Evolutionary conservation across 2,329 filamentous ascomycete species (phyloP), one percentile per base, ranked within the genome.

Genomic region (Cytospora mali): DNA sequence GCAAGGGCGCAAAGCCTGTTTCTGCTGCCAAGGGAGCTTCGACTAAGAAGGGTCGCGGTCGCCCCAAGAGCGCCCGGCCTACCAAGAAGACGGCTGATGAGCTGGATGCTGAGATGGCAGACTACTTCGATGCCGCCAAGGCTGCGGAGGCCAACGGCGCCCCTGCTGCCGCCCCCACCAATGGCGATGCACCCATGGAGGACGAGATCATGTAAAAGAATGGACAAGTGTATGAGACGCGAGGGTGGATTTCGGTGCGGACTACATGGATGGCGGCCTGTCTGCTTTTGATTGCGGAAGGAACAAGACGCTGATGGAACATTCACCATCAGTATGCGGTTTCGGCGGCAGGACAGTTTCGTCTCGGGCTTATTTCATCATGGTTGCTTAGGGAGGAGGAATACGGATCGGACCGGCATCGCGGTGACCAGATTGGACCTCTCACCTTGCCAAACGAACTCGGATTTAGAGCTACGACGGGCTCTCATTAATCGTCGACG

Each of bases 81-180:
- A 79, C 88, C 72, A 82, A 96, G 80, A 98, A 98, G 90, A 96
- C 93, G 0, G 88, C 90, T 1, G 94, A 97, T 75, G 93, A 99
- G 80, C 87, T 99, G 28, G 95, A 99, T 75, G 93, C 92, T 5
- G 95, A 99, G 76, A 99, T 99, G 95, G 88, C 87, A 23, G 95
- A 98, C 76, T 99, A 99, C 80, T 98, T 96, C 74, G 87, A 83
- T 58, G 71, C 76, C 29, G 76, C 76, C 48, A 75, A 77, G 64
- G 70, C 71, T 35, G 78, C 67, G 79, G 80, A 80, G 68, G 79
- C 76, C 58, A 39, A 18, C 14, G 35, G 35, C 35, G 35, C 79
- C 51, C 75, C 77, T 60, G 77, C 80, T 46, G 78, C 78, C 65
- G 79, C 77, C 64, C 80, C 76, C 57, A 68, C 73, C 61, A 78